Percentiles rank a stretch among this genome's conserved stretches.
Evolutionary conservation across 768 basidiomycete species (phyloP).

Genomic region (Tylopilus plumbeoviolaceoides): DNA sequence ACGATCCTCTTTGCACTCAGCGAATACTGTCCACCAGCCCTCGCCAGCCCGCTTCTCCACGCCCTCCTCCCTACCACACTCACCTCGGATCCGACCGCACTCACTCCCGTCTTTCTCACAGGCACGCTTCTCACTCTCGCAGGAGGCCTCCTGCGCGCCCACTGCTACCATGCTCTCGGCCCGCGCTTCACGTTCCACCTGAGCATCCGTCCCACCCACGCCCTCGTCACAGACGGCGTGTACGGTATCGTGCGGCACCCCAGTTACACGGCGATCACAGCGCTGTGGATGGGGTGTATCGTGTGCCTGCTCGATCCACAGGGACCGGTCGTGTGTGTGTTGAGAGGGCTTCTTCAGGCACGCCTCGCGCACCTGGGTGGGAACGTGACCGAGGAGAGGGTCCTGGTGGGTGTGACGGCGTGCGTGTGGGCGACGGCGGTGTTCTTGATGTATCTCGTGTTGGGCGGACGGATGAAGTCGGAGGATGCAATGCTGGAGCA

Average conservation of each 20-base stretch:
- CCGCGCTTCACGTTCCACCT: slow-evolving; percentile 26
- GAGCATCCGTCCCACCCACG: slow-evolving; percentile 15
- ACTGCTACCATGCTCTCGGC: slow-evolving; percentile 22
- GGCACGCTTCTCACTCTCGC: slow-evolving; percentile 2
- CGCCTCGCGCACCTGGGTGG: too few relatives aligned
- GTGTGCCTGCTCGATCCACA: slow-evolving; percentile 7
- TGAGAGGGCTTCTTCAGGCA: too few relatives aligned
- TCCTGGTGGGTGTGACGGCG: background rate
- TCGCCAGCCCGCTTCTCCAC: background rate
- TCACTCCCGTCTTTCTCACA: slow-evolving; percentile 5
- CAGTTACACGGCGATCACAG: slow-evolving; percentile 15
- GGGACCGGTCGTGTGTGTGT: background rate
- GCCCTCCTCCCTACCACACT: background rate
- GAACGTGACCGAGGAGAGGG: too few relatives aligned
- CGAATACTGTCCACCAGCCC: background rate
- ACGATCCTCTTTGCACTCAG: background rate
- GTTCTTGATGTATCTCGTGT: too few relatives aligned
- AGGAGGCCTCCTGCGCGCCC: slow-evolving; percentile 9
- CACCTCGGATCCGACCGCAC: background rate
- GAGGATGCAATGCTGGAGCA: too few relatives aligned
- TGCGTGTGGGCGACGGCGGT: background rate
- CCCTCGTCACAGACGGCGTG: slow-evolving; percentile 24
- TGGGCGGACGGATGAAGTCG: too few relatives aligned
- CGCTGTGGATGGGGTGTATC: background rate
- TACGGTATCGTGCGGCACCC: slow-evolving; percentile 32